These are phyloP conservation scores for Trichoderma sp. DNA, from an alignment of 2,329 filamentous ascomycete genomes.

Conservation along the genomic window DNA sequence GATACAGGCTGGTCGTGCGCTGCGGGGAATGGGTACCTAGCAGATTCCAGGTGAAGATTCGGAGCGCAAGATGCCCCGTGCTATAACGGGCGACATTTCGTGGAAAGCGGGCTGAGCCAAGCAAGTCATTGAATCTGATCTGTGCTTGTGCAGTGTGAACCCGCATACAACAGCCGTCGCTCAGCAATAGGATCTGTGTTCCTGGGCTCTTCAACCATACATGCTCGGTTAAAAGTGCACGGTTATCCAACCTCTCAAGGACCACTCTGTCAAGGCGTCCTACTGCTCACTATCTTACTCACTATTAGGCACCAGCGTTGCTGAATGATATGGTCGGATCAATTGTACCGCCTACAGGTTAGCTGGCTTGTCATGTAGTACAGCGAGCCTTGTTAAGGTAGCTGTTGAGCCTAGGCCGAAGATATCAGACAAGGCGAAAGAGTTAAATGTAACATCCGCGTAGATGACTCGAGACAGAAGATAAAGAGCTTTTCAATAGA, in stretches of 20 bases:
- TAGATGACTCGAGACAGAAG: background rate
- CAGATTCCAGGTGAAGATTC: background rate
- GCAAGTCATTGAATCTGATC: background rate
- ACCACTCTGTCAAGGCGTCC: background rate
- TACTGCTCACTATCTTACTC: background rate
- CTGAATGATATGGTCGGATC: background rate
- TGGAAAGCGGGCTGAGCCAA: background rate
- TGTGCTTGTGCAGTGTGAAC: background rate
- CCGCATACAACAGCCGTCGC: background rate
- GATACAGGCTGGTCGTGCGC: background rate
- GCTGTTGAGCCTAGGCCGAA: background rate
- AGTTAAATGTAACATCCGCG: background rate
- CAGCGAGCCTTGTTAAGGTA: background rate
- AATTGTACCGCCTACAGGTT: background rate
- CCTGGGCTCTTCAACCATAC: background rate
- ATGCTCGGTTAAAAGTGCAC: background rate
- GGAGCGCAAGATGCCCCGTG: background rate
- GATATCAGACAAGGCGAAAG: background rate
- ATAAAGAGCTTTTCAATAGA: background rate
- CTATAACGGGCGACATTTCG: background rate
- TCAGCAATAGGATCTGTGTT: background rate
- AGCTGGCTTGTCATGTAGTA: background rate
- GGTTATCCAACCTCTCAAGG: background rate
- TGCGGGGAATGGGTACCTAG: background rate
- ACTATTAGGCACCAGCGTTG: background rate